A percentile compares a stretch with the other conserved stretches of the same genome.
Evolutionary conservation across 1,284 basidiomycete genomes (phyloP).

Genomic region (Malassezia vespertilionis): DNA sequence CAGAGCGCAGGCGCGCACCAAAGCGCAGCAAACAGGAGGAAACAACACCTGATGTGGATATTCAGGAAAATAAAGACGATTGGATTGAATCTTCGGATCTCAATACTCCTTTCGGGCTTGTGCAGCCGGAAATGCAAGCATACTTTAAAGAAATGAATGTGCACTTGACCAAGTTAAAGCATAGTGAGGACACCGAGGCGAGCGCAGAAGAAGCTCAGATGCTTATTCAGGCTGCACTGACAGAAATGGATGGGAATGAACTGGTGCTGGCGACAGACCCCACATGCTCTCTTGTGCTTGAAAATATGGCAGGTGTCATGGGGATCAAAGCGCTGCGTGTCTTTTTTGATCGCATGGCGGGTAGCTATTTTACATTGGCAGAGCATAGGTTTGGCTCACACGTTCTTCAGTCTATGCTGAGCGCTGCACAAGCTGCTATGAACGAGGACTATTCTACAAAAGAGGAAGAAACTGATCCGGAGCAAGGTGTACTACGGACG

Average conservation of each 20-base stretch:
- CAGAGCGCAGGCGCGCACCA: conserved; percentile 13
- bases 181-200: conserved; percentile 12
- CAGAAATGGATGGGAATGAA: conserved; percentile 41
- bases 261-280: conserved; percentile 39
- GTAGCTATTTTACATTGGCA: conserved; percentile 26
- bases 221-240: conserved; percentile 37
- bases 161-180: conserved; percentile 1
- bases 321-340: conserved; percentile 32
- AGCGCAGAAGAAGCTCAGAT: conserved; percentile 25
- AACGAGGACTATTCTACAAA: not conserved
- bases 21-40: conserved; percentile 5
- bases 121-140: conserved; percentile 11
- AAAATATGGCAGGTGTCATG: conserved; percentile 28
- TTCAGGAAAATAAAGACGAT: not conserved
- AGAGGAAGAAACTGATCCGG: not conserved
- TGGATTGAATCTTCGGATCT: conserved; percentile 10
- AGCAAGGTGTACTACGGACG: conserved; percentile 7
- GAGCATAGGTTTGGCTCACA: conserved; percentile 43
- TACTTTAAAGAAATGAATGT: conserved; percentile 18
- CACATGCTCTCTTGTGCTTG: conserved; percentile 38
- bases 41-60: not conserved
- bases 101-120: conserved; percentile 15
- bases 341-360: conserved; percentile 37
- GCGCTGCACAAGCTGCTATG: conserved; percentile 5
- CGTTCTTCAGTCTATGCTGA: conserved; percentile 35